Percentiles rank a stretch among this genome's conserved stretches.
phyloP scores from a whole-genome alignment of 495 filamentous ascomycete genomes.

The Corynascus novoguineensis region DNA sequence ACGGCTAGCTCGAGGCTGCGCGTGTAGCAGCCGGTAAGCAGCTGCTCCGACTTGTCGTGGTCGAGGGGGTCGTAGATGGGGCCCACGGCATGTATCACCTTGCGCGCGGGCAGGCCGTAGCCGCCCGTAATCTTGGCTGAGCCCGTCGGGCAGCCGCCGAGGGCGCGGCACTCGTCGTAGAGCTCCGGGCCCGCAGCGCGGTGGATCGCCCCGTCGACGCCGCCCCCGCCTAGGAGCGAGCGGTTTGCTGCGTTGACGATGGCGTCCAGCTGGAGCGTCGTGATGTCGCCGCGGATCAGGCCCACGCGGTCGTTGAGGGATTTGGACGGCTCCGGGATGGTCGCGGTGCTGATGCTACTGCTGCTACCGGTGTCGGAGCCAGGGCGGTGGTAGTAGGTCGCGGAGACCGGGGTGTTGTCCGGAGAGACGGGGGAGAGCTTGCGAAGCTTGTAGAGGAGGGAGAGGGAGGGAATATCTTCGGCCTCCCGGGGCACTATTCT shows the following conservation, averaged over 20 bases:
- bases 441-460: slow-evolving; percentile 53
- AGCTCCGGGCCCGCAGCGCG: slow-evolving; percentile 66
- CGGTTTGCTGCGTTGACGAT: slow-evolving; percentile 93
- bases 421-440: slow-evolving; percentile 32
- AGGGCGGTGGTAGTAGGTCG: slow-evolving; percentile 18
- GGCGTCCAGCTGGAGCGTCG: slow-evolving; percentile 66
- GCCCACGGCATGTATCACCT: slow-evolving; percentile 86
- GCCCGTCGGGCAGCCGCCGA: slow-evolving; percentile 72
- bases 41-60: slow-evolving; percentile 38
- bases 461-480: slow-evolving; percentile 60
- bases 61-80: slow-evolving; percentile 59
- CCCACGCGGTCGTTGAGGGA: slow-evolving; percentile 66
- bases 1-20: slow-evolving; percentile 68
- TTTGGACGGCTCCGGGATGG: slow-evolving; percentile 37
- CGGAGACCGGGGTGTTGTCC: slow-evolving; percentile 6
- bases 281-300: slow-evolving; percentile 75
- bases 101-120: slow-evolving; percentile 66
- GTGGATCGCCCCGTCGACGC: slow-evolving; percentile 87
- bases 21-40: slow-evolving; percentile 67
- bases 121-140: slow-evolving; percentile 76
- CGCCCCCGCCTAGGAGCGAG: slow-evolving; percentile 74
- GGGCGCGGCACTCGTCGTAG: slow-evolving; percentile 58
- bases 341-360: no score
- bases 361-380: slow-evolving; percentile 16
- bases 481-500: slow-evolving; percentile 28